Evolutionary conservation across 2,329 filamentous ascomycete species (phyloP).

Genomic region (Colletotrichum brevisporum): DNA sequence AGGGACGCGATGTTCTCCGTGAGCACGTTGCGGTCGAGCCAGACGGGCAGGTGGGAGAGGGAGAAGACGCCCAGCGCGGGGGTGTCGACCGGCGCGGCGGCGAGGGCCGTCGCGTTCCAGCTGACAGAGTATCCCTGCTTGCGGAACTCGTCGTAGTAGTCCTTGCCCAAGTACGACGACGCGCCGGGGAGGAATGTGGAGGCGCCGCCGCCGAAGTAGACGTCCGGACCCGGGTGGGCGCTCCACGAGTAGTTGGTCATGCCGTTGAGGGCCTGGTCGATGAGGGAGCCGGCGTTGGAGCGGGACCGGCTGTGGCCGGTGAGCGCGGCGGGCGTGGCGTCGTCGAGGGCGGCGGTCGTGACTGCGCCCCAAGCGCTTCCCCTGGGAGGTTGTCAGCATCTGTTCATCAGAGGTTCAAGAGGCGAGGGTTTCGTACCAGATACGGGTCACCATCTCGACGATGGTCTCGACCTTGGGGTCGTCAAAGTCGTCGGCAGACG

Average conservation of each 20-base stretch:
- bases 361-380: slow-evolving; percentile 75
- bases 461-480: slow-evolving; percentile 91
- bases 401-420: rapidly evolving
- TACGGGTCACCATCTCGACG: slow-evolving; percentile 81
- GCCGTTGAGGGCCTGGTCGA: slow-evolving; percentile 83
- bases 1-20: slow-evolving; percentile 75
- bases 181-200: slow-evolving; percentile 81
- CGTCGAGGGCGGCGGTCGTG: slow-evolving; percentile 83
- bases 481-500: slow-evolving; percentile 79
- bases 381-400: slow-evolving; percentile 42
- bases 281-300: slow-evolving; percentile 76
- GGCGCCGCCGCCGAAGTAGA: slow-evolving; percentile 85
- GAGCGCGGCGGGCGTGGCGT: slow-evolving; percentile 85
- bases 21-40: slow-evolving; percentile 89
- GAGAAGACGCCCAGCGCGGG: slow-evolving; percentile 85
- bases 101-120: slow-evolving; percentile 80
- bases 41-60: slow-evolving; percentile 81
- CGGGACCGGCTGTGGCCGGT: slow-evolving; percentile 81
- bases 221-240: slow-evolving; percentile 79
- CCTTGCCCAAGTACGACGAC: slow-evolving; percentile 76
- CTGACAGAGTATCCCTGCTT: slow-evolving; percentile 80
- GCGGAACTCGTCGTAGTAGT: slow-evolving; percentile 85
- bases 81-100: slow-evolving; percentile 67
- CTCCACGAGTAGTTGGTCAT: slow-evolving; percentile 87
- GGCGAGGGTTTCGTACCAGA: slow-evolving; percentile 69